phyloP scores from a whole-genome alignment of 768 basidiomycete species.

The Lenzites betulinus region DNA sequence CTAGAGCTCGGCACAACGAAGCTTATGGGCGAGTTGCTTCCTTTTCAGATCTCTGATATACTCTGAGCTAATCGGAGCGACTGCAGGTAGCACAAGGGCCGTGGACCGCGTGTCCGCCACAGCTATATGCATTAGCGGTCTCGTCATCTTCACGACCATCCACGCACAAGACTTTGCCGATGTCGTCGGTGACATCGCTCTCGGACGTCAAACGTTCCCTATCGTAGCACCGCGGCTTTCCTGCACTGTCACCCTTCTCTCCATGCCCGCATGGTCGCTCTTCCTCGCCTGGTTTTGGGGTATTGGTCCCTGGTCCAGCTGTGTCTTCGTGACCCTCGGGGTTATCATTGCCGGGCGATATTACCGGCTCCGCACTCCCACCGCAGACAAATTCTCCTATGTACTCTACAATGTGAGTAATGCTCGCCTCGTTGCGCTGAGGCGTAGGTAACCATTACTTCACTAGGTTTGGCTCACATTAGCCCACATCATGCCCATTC shows the following conservation, averaged over 20 bases:
- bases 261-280: slow-evolving; percentile 5
- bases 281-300: slow-evolving; percentile 2
- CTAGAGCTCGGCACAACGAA: slow-evolving; percentile 39
- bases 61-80: background rate
- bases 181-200: slow-evolving; percentile 1
- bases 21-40: slow-evolving; percentile 18
- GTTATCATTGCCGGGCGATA: background rate
- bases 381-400: background rate
- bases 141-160: slow-evolving; percentile 10
- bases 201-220: slow-evolving; percentile 7
- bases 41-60: background rate
- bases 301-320: background rate
- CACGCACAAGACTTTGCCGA: slow-evolving; percentile 14
- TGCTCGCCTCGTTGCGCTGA: background rate
- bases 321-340: background rate
- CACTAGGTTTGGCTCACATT: slow-evolving; percentile 1
- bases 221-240: slow-evolving; percentile 1
- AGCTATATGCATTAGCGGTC: slow-evolving; percentile 5
- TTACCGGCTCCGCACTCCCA: background rate
- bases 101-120: background rate
- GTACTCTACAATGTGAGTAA: slow-evolving; percentile 13
- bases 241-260: background rate
- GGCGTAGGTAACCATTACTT: background rate
- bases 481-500: slow-evolving; percentile 5
- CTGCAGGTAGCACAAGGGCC: background rate